Evolutionary conservation across 441 rosid species (phyloP), one percentile per base, ranked within the genome.

Genomic region (Breynia disticha): DNA sequence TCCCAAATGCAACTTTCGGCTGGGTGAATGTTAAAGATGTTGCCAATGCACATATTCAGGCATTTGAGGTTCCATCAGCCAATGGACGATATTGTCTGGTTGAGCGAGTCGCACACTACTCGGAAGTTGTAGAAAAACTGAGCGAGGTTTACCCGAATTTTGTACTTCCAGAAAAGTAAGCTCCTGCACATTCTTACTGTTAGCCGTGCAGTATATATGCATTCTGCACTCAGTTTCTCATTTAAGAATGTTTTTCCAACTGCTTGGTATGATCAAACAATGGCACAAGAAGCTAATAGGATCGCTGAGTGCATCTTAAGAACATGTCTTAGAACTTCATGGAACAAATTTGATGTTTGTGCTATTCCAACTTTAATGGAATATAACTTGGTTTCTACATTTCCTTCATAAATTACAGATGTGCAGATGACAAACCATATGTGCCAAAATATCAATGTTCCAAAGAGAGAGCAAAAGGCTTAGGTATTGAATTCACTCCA

Each of bases 21-120:
- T 90, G 95, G 90, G 75, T 87, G 38, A 80, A 83, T 57, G 95
- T 90, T 6, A 83, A 77, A 68, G 90, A 90, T 43, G 95, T 90
- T 52, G 97, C 90, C 13, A 72, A 71, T 65, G 93, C 89, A 11
- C 95, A 90, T 60, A 78, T 90, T 52, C 83, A 76, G 62, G 97
- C 95, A 45, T 79, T 75, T 65, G 91, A 90, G 66, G 52, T 71
- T 66, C 79, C 89, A 24, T 82, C 91, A 49, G 95, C 96, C 16
- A 83, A 52, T 51, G 96, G 98, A 62, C 78, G 98, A 63, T 73
- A 83, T 45, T 83, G 86, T 71, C 19, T 87, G 73, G 96, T 83
- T 16, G 94, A 85, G 74, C 75, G 64, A 37, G 82, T 86, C 45
- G 74, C 56, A n/a, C 96, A 87, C 68, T 72, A 72, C 59, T 87